These are phyloP conservation scores for Paramecium biaurelia DNA, from an alignment of 73 alveolate genomes.

Conservation along the genomic window DNA sequence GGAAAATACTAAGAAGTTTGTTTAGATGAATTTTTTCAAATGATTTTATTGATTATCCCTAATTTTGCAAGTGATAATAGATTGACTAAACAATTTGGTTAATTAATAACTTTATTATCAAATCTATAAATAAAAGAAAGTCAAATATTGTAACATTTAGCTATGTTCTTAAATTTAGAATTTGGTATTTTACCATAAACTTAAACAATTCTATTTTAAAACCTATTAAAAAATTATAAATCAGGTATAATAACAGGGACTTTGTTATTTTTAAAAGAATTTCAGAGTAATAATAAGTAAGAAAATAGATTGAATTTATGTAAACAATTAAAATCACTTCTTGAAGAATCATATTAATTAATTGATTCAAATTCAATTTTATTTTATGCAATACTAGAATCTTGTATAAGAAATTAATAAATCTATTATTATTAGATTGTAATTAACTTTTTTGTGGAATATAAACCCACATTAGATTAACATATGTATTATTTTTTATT, in stretches of 20 bases:
- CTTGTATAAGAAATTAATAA: neutral
- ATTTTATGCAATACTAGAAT: neutral
- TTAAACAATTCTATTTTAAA: neutral
- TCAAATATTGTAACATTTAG: neutral
- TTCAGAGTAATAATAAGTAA: neutral
- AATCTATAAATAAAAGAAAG: neutral
- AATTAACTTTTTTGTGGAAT: neutral
- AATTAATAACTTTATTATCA: neutral
- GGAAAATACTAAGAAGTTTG: neutral
- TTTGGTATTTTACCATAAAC: constrained; percentile 8
- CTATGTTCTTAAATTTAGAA: neutral
- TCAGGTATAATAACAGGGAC: neutral
- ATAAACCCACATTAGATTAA: neutral
- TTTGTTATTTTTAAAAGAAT: neutral
- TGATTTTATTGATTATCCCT: neutral
- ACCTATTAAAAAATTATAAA: neutral
- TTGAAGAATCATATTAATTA: neutral
- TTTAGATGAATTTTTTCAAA: neutral
- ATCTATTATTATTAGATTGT: neutral
- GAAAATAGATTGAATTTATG: neutral
- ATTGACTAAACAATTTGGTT: neutral
- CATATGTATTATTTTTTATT: neutral
- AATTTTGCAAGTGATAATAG: neutral
- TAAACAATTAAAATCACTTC: constrained; percentile 1
- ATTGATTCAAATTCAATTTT: neutral